These are phyloP conservation scores for Leishmania tarentolae DNA, from an alignment of 208 protist species.

Conservation along the genomic window DNA sequence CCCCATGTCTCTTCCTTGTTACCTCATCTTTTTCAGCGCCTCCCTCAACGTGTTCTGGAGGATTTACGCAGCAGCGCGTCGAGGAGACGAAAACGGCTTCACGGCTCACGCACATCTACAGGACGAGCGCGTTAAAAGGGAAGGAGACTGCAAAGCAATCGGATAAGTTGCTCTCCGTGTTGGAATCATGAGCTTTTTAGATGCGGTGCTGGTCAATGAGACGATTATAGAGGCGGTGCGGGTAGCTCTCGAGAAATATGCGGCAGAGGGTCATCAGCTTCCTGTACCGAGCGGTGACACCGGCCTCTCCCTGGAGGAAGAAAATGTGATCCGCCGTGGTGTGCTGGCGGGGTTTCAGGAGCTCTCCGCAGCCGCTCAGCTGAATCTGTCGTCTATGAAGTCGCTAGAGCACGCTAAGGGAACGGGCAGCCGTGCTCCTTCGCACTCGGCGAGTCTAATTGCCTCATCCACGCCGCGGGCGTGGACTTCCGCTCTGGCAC, in stretches of 20 bases:
- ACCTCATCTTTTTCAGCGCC: no score
- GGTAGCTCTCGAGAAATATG: constrained; percentile 17
- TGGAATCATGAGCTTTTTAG: neutral
- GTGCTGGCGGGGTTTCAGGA: constrained; percentile 13
- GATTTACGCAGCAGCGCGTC: neutral
- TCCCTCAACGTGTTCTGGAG: neutral
- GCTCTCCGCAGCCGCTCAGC: neutral
- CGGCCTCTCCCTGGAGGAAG: constrained; percentile 9
- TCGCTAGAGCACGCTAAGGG: neutral
- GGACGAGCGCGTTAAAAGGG: neutral
- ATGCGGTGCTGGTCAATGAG: constrained; percentile 15
- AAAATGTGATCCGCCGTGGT: constrained; percentile 10
- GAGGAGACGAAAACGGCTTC: neutral
- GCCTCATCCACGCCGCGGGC: neutral
- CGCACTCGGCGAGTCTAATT: neutral
- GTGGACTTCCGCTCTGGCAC: neutral
- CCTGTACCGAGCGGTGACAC: neutral
- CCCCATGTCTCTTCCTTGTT: no score
- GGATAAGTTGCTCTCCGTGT: neutral
- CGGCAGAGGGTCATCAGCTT: constrained; percentile 1
- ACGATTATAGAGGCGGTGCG: constrained; percentile 27
- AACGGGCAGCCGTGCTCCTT: neutral
- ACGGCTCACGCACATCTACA: neutral
- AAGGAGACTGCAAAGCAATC: neutral
- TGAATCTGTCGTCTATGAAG: neutral